Percentiles rank a stretch among this genome's conserved stretches.
These are phyloP conservation scores for Blastomyces silverae DNA, from an alignment of 2,329 filamentous ascomycete species.

Conservation along the genomic window DNA sequence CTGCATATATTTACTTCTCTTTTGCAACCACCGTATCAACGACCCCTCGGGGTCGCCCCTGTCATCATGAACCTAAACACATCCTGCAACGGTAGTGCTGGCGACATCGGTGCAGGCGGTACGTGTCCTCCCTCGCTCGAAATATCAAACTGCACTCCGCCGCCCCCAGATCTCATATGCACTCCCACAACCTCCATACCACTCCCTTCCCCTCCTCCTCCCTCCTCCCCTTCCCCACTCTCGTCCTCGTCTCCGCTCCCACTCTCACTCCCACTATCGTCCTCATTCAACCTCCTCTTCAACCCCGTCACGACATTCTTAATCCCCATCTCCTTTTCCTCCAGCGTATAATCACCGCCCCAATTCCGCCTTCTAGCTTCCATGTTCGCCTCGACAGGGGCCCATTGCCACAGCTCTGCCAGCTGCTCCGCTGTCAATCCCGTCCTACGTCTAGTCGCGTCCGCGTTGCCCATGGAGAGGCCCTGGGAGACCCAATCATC, in stretches of 20 bases:
- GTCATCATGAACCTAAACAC: constrained; percentile 49
- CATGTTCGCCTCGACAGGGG: constrained; percentile 44
- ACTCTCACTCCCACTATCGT: constrained; percentile 43
- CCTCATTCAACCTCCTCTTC: constrained; percentile 51
- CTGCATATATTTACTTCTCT: too few relatives aligned
- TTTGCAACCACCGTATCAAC: constrained; percentile 13
- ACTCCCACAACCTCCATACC: constrained; percentile 40
- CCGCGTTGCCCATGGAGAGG: constrained; percentile 39
- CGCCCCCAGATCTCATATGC: constrained; percentile 29
- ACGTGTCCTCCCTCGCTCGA: constrained; percentile 25
- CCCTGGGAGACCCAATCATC: constrained; percentile 66
- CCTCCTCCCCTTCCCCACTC: constrained; percentile 45
- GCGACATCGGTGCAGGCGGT: constrained; percentile 23
- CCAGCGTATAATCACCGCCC: constrained; percentile 62
- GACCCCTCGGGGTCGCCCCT: constrained; percentile 33
- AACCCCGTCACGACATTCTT: constrained; percentile 68
- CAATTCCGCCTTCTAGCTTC: constrained; percentile 45
- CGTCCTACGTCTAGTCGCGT: constrained; percentile 10
- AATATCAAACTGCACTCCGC: constrained; percentile 34
- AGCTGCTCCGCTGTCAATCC: constrained; percentile 45
- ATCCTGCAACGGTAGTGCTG: constrained; percentile 41
- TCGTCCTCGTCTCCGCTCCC: constrained; percentile 52
- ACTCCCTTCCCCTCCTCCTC: constrained; percentile 44
- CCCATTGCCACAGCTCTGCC: constrained; percentile 55
- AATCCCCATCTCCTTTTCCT: constrained; percentile 60